These are phyloP conservation scores for Rhizopogon vesiculosus DNA, from an alignment of 768 basidiomycete genomes.

Conservation along the genomic window DNA sequence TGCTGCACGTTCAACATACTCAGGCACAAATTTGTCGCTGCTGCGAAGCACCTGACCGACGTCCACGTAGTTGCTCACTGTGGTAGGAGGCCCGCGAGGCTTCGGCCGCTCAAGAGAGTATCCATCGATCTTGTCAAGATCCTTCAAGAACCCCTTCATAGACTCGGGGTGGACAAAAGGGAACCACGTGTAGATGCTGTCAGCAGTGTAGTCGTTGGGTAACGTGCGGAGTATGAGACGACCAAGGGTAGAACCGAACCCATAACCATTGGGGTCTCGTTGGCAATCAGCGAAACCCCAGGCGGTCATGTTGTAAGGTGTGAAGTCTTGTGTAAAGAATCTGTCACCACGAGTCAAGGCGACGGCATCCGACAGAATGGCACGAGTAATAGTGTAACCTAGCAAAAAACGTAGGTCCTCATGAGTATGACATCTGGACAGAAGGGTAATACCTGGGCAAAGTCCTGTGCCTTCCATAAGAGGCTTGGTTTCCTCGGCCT, in stretches of 20 bases:
- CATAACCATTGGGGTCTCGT: conserved; percentile 63
- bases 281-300: conserved; percentile 87
- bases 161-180: conserved; percentile 76
- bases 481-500: conserved; percentile 74
- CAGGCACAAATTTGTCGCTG: conserved; percentile 36
- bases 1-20: conserved; percentile 46
- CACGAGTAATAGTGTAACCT: conserved; percentile 81
- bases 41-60: conserved; percentile 51
- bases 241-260: conserved; percentile 68
- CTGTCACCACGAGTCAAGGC: conserved; percentile 84
- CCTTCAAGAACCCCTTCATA: conserved; percentile 56
- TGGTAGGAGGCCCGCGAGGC: conserved; percentile 17
- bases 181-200: conserved; percentile 82
- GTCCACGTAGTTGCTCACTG: conserved; percentile 42
- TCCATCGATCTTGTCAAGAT: conserved; percentile 46
- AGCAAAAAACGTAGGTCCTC: neutral
- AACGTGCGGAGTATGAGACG: conserved; percentile 71
- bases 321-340: conserved; percentile 78
- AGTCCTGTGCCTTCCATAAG: conserved; percentile 79
- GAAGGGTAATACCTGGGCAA: conserved; percentile 57
- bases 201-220: conserved; percentile 61
- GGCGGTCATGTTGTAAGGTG: conserved; percentile 72
- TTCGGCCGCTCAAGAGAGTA: conserved; percentile 56
- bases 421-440: neutral
- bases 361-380: conserved; percentile 83